Evolutionary conservation across 345 rosid genomes (phyloP).

Genomic region (Eucalyptus pumila): DNA sequence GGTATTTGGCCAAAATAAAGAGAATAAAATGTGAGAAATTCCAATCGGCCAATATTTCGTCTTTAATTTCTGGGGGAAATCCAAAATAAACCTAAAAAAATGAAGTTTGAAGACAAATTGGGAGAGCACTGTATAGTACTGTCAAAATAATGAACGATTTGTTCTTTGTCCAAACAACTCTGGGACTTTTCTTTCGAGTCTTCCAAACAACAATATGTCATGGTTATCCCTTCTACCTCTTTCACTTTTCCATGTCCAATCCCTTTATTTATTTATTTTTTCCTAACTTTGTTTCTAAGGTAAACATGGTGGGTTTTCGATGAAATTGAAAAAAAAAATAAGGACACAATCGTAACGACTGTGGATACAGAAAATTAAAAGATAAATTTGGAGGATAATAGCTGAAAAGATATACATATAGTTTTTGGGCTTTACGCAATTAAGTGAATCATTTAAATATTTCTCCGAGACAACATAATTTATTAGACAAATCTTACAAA

Average conservation of each 20-base stretch:
- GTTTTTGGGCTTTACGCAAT: neutral
- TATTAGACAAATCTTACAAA: neutral
- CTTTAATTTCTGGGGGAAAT: neutral
- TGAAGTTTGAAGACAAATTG: neutral
- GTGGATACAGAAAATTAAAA: neutral
- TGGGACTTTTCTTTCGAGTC: neutral
- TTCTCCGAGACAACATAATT: neutral
- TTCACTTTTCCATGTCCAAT: neutral
- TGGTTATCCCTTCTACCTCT: neutral
- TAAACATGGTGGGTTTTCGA: neutral
- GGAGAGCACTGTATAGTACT: neutral
- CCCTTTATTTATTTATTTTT: neutral
- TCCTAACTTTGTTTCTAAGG: neutral
- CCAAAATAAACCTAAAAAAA: neutral
- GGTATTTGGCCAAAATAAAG: neutral
- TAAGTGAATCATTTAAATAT: neutral
- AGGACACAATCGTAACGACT: neutral
- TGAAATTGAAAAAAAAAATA: neutral
- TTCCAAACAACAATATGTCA: neutral
- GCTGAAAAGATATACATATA: neutral
- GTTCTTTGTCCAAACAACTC: neutral
- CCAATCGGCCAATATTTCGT: neutral
- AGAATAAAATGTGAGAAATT: neutral
- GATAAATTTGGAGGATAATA: neutral
- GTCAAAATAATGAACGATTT: neutral